Evolutionary conservation across 768 basidiomycete genomes (phyloP), one percentile per base, ranked within the genome.

Genomic region (Mycena vulgaris): DNA sequence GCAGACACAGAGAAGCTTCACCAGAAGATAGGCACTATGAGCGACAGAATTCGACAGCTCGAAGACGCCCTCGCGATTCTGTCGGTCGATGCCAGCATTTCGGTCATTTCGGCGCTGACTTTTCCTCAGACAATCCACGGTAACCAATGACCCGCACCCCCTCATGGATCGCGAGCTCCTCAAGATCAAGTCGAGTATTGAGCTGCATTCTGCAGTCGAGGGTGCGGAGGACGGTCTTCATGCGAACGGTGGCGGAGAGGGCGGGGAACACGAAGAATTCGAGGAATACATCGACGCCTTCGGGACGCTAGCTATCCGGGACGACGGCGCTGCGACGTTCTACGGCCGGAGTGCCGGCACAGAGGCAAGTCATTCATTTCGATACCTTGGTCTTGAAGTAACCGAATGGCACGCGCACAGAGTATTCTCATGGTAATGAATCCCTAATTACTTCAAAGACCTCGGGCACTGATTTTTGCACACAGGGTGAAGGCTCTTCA

Each of bases 1-100:
- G 91, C 91, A 3, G 91, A 91, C 66, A 92, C 91, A 0, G 92
- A 92, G 67, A 88, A 88, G 64, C 80, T 93, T 52, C 92, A 93
- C 75, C 81, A 86, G 48, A 93, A 92, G 78, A 92, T 93, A 52
- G 81, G 87, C 0, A 81, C 82, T 42, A 92, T 93, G 90, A 89
- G 88, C 63, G 88, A 91, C 76, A 89, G 92, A 27, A 92, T 93
- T 56, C 88, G 91, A 30, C 89, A 87, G 63, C 87, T 93, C 31
- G 92, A 93, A 78, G 90, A 92, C 72, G 92, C 92, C 8, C 83
- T 93, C 7, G 81, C 83, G 7, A 83, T 89, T 61, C 76, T 89
- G 11, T 31, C 10, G 3, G 51, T 30, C 6, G 5, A 23, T 5
- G 2, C 6, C 10, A 8, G 17, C 16, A 31, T 19, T 52, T 28